These are phyloP conservation scores for Xylaria acuta DNA, from an alignment of 495 filamentous ascomycete genomes.

Conservation along the genomic window DNA sequence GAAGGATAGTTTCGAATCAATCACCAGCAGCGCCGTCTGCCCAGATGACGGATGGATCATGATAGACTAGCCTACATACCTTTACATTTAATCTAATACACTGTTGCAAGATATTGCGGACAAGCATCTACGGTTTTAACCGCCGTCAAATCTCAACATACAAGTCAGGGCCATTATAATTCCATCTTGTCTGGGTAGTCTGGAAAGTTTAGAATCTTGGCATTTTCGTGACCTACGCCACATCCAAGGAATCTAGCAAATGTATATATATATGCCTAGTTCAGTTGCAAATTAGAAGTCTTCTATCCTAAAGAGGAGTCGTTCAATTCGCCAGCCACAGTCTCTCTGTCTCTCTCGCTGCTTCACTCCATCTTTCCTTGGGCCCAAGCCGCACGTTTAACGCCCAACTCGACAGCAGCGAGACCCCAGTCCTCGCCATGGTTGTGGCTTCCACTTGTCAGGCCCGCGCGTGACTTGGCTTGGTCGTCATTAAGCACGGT, in stretches of 20 bases:
- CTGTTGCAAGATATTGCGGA: conserved; percentile 11
- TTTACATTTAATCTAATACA: conserved; percentile 30
- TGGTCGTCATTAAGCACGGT: conserved; percentile 91
- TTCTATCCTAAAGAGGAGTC: not conserved
- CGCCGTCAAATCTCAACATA: not conserved
- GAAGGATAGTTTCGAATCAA: conserved; percentile 9
- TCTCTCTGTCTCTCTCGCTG: not conserved
- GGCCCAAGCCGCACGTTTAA: conserved; percentile 71
- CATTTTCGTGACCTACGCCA: not conserved
- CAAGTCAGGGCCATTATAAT: not conserved
- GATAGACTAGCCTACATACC: conserved; percentile 30
- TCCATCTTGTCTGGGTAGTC: not conserved
- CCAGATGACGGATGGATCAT: conserved; percentile 12
- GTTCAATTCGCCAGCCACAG: not conserved
- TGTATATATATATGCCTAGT: not conserved
- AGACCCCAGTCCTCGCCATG: conserved; percentile 91
- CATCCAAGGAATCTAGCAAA: not conserved
- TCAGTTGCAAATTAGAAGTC: not conserved
- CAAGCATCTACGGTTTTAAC: not conserved
- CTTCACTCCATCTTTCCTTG: conserved; percentile 63
- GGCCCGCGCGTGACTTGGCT: conserved; percentile 82
- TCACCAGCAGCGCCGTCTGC: not conserved
- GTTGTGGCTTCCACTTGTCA: conserved; percentile 71
- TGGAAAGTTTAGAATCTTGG: not conserved
- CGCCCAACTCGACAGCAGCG: conserved; percentile 74